Conservation (phyloP, 768 basidiomycete species). For the Nidularia pulvinata region DNA sequence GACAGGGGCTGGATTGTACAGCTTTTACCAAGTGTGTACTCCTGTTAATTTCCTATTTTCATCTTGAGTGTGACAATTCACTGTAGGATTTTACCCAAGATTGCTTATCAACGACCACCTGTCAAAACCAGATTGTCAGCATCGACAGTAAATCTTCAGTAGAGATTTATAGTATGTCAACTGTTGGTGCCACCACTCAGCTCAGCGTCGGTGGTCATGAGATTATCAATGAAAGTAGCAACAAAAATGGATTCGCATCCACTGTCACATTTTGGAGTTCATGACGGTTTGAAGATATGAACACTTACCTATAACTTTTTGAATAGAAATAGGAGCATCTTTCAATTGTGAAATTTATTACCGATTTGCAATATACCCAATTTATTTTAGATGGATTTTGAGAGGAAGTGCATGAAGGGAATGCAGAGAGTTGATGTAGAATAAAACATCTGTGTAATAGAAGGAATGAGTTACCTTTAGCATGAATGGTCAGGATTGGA, state of each 20-base stretch:
- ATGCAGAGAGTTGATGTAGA: too few relatives aligned
- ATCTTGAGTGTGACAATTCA: background rate
- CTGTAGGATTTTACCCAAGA: constrained; percentile 41
- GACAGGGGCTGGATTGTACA: constrained; percentile 60
- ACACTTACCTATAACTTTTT: too few relatives aligned
- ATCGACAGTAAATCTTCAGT: constrained; percentile 43
- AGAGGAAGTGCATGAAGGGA: too few relatives aligned
- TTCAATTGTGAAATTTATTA: too few relatives aligned
- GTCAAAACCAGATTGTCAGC: constrained; percentile 50
- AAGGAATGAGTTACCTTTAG: too few relatives aligned
- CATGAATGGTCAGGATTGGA: too few relatives aligned
- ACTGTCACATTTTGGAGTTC: constrained; percentile 48
- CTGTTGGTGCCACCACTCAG: constrained; percentile 50
- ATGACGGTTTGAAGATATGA: too few relatives aligned
- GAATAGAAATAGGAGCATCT: too few relatives aligned
- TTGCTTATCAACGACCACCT: constrained; percentile 37
- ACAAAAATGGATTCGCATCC: constrained; percentile 56
- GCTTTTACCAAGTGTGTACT: constrained; percentile 47
- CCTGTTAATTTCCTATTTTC: background rate
- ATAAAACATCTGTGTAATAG: too few relatives aligned
- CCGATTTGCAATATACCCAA: too few relatives aligned
- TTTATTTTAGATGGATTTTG: too few relatives aligned
- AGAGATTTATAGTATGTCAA: constrained; percentile 54
- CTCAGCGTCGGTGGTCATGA: constrained; percentile 45
- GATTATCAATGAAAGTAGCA: constrained; percentile 40